phyloP scores from a whole-genome alignment of 305 asterid genomes.

The Caryopteris hybrid region DNA sequence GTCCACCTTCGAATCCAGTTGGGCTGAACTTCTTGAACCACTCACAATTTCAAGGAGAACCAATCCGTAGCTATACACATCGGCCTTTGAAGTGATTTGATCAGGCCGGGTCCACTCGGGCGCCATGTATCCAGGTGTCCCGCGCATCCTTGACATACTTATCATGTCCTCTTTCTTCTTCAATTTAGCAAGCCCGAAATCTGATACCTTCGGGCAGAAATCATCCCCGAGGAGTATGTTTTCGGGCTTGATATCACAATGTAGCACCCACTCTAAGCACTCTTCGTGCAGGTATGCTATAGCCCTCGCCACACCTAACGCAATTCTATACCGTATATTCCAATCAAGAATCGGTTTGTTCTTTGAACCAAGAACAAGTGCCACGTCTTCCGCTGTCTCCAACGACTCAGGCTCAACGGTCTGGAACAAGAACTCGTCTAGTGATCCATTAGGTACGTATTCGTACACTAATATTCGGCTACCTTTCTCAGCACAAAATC shows the following conservation, averaged over 20 bases:
- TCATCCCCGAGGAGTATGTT: conserved; percentile 82
- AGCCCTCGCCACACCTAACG: conserved; percentile 86
- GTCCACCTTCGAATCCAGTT: conserved; percentile 42
- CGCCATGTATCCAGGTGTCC: conserved; percentile 83
- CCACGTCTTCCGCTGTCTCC: conserved; percentile 10
- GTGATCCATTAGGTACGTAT: conserved; percentile 73
- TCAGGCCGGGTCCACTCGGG: conserved; percentile 64
- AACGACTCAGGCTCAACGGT: conserved; percentile 16
- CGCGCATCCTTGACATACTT: conserved; percentile 56
- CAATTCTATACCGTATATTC: conserved; percentile 69
- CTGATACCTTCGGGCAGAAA: conserved; percentile 90
- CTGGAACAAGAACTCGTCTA: conserved; percentile 70
- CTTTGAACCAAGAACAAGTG: conserved; percentile 22
- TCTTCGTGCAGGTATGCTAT: conserved; percentile 91
- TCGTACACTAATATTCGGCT: conserved; percentile 66
- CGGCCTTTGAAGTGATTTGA: conserved; percentile 74
- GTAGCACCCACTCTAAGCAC: conserved; percentile 91
- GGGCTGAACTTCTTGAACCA: conserved; percentile 57
- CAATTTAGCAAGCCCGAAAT: conserved; percentile 80
- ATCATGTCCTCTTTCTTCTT: conserved; percentile 76
- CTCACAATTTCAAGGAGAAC: conserved; percentile 71
- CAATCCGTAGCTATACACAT: conserved; percentile 80
- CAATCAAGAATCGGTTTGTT: conserved; percentile 66
- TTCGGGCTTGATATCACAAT: conserved; percentile 89
- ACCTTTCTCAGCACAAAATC: conserved; percentile 83